Evolutionary conservation across 106 monocot species (phyloP), one percentile per base, ranked within the genome.

Genomic region (Ottelia alismoides): DNA sequence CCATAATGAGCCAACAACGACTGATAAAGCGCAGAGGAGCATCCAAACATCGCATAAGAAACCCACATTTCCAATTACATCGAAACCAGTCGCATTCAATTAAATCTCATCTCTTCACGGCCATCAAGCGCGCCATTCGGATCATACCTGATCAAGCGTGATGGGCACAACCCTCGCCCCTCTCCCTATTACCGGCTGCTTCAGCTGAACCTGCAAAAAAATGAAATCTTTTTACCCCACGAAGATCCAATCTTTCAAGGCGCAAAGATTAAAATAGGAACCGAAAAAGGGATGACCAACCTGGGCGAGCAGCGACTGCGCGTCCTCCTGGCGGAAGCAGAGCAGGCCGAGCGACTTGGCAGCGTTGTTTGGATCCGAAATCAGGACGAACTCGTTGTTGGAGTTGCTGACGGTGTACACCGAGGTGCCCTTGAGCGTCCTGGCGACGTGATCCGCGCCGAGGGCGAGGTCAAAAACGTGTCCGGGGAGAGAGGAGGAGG

Each of bases 81-180:
- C n/a, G n/a, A n/a, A n/a, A n/a, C n/a, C n/a, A n/a, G n/a, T n/a
- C n/a, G n/a, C n/a, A n/a, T n/a, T n/a, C n/a, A n/a, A n/a, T n/a
- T n/a, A n/a, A n/a, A n/a, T n/a, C n/a, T n/a, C n/a, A n/a, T n/a
- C n/a, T n/a, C n/a, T n/a, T n/a, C n/a, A n/a, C n/a, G n/a, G n/a
- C n/a, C n/a, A n/a, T n/a, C n/a, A n/a, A n/a, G n/a, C n/a, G n/a
- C n/a, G n/a, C n/a, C n/a, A n/a, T n/a, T n/a, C n/a, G n/a, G n/a
- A 43, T 43, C 40, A 25, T 28, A 98, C 98, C 90, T 98, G 98
- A 56, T 98, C 89, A 52, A 98, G 98, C 0, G 85, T 74, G 30
- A 98, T 85, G 31, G 85, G 98, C 24, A 98, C 98, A n/a, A 98
- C 98, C 73, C 82, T 90, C 0, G 98, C 89, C 51, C 90, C 98